Conservation (phyloP, 495 filamentous ascomycete species). For the Rhypophila decipiens region DNA sequence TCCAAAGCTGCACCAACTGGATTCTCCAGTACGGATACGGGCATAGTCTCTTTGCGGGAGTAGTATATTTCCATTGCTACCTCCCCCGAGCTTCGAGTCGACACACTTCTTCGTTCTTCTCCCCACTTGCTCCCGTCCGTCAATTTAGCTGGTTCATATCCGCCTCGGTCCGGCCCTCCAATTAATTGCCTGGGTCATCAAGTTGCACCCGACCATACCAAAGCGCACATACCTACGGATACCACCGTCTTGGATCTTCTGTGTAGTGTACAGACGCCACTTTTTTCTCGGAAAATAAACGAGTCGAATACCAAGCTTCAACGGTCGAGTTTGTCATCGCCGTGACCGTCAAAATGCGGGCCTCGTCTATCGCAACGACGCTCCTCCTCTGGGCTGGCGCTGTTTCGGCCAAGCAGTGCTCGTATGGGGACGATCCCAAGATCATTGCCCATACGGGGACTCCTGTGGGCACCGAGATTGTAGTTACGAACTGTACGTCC, state of each 20-base stretch:
- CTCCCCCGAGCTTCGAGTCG: background rate
- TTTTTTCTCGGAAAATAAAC: background rate
- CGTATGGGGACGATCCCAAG: constrained; percentile 4
- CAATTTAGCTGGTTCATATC: background rate
- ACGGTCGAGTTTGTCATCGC: background rate
- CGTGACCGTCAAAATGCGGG: constrained; percentile 1
- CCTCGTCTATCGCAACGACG: background rate
- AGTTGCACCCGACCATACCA: background rate
- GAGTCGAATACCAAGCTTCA: background rate
- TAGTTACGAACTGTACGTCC: constrained; percentile 21
- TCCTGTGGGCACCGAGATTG: constrained; percentile 19
- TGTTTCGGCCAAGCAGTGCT: constrained; percentile 4
- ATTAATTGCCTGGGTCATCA: background rate
- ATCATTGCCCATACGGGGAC: constrained; percentile 27
- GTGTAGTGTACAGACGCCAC: background rate
- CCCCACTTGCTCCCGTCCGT: background rate
- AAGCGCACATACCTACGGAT: background rate
- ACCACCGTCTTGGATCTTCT: background rate
- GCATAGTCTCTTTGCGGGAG: too few relatives aligned
- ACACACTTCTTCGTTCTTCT: background rate
- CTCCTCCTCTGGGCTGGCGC: constrained; percentile 2
- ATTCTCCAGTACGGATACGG: too few relatives aligned
- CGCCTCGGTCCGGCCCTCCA: background rate
- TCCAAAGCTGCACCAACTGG: background rate
- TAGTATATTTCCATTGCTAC: background rate